A percentile compares a stretch with the other conserved stretches of the same genome.
Conservation (phyloP, 306 rosid species). For the Casuarina cunninghamiana region DNA sequence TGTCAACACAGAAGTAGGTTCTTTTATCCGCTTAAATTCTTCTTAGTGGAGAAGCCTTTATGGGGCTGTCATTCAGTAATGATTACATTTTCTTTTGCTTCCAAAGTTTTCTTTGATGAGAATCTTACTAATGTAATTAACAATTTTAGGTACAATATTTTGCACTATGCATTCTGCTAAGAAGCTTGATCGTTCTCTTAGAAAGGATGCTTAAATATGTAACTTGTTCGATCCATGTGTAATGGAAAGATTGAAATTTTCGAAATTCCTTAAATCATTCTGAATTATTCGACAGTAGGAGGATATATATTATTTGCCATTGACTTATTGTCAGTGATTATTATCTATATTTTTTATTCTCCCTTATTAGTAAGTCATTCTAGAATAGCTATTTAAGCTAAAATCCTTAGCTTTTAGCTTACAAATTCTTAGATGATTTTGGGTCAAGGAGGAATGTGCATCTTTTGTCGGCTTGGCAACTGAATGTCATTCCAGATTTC, state of each 20-base stretch:
- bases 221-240: background rate
- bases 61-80: slow-evolving; percentile 1
- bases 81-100: slow-evolving; percentile 11
- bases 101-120: background rate
- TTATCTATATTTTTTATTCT: background rate
- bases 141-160: slow-evolving; percentile 4
- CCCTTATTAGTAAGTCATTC: background rate
- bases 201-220: background rate
- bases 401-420: background rate
- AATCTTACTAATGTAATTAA: slow-evolving; percentile 4
- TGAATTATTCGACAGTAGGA: background rate
- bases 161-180: slow-evolving; percentile 20
- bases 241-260: background rate
- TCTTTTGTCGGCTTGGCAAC: background rate
- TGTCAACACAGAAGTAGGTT: slow-evolving; percentile 87
- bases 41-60: background rate
- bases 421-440: background rate
- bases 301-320: background rate
- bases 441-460: background rate
- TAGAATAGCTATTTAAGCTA: background rate
- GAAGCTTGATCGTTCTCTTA: background rate
- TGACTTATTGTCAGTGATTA: background rate
- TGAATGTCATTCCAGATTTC: background rate
- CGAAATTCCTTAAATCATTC: background rate
- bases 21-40: slow-evolving; percentile 2